These are phyloP conservation scores for Penicillium chermesinum DNA, from an alignment of 495 filamentous ascomycete species.

Conservation along the genomic window DNA sequence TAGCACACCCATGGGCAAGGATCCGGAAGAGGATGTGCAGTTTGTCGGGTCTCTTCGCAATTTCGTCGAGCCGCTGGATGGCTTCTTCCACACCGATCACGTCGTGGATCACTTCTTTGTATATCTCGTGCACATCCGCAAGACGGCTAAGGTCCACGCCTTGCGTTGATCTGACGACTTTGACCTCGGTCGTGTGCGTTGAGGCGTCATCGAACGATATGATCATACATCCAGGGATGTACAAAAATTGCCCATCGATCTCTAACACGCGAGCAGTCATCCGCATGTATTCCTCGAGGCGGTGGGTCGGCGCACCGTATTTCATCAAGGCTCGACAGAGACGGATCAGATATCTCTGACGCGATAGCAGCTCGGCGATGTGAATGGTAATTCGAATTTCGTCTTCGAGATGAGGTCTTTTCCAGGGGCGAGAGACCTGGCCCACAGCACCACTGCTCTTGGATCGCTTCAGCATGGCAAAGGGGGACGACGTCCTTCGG, in stretches of 20 bases:
- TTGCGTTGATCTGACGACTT: conserved; percentile 70
- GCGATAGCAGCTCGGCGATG: conserved; percentile 75
- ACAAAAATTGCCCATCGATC: conserved; percentile 87
- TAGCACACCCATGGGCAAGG: conserved; percentile 77
- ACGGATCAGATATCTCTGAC: conserved; percentile 78
- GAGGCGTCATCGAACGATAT: conserved; percentile 86
- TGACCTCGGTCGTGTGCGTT: conserved; percentile 90
- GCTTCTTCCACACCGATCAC: conserved; percentile 81
- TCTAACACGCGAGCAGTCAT: conserved; percentile 86
- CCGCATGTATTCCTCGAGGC: conserved; percentile 80
- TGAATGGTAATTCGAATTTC: conserved; percentile 82
- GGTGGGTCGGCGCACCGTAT: conserved; percentile 73
- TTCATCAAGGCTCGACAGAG: conserved; percentile 85
- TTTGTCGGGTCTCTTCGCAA: conserved; percentile 58
- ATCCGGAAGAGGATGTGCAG: conserved; percentile 70
- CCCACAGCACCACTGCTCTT: conserved; percentile 35
- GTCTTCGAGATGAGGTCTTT: conserved; percentile 48
- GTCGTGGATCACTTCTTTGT: conserved; percentile 92
- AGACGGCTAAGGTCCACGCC: conserved; percentile 82
- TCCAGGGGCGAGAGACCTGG: conserved; percentile 41
- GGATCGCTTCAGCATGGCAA: conserved; percentile 42
- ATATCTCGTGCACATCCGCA: conserved; percentile 79
- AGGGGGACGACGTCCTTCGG: conserved; percentile 35
- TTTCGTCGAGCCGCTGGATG: conserved; percentile 59
- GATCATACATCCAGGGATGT: conserved; percentile 93